phyloP scores from a whole-genome alignment of 495 filamentous ascomycete species.

The Podospora conica region DNA sequence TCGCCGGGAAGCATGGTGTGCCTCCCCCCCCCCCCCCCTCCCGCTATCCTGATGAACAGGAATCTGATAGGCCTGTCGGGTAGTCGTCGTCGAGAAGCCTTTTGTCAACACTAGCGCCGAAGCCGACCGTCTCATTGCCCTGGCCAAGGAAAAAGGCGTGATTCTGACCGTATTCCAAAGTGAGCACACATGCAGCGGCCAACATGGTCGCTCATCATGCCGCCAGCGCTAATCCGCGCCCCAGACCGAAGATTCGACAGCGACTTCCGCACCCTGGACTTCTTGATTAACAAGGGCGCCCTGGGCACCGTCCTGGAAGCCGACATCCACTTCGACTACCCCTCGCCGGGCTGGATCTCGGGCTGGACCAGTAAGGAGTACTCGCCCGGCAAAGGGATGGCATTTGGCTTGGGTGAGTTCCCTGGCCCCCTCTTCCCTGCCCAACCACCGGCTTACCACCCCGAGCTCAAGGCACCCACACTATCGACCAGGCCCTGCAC shows the following conservation, averaged over 20 bases:
- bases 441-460: background rate
- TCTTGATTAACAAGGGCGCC: constrained; percentile 44
- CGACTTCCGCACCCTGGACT: constrained; percentile 62
- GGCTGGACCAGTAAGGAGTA: constrained; percentile 53
- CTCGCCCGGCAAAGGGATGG: constrained; percentile 53
- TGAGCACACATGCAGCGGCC: background rate
- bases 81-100: constrained; percentile 71
- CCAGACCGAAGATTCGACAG: constrained; percentile 60
- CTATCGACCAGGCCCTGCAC: constrained; percentile 63
- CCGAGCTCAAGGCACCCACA: constrained; percentile 42
- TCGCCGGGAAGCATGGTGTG: constrained; percentile 56
- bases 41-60: background rate
- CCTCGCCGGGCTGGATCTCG: constrained; percentile 35
- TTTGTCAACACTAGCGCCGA: constrained; percentile 60
- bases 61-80: background rate
- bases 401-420: constrained; percentile 60
- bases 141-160: constrained; percentile 54
- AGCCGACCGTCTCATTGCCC: constrained; percentile 55
- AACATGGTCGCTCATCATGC: background rate
- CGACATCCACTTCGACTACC: constrained; percentile 62
- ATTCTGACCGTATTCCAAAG: constrained; percentile 64
- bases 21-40: background rate
- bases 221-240: background rate
- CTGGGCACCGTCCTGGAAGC: constrained; percentile 60
- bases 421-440: background rate